Evolutionary conservation across 352 stramenopile genomes (phyloP).

Genomic region (Phytophthora tentaculata): DNA sequence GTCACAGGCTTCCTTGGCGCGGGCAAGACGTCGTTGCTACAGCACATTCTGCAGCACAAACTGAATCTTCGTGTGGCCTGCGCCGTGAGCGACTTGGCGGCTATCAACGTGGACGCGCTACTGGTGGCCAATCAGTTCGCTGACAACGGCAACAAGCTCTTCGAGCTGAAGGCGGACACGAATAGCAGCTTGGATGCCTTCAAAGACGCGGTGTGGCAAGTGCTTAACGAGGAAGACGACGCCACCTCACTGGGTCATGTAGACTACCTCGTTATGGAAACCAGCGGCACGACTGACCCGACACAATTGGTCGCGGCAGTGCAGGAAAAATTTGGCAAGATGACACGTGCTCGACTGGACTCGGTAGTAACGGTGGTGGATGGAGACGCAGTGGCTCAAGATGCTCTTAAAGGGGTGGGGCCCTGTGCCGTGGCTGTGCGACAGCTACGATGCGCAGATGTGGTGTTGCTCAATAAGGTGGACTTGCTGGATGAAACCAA

Average conservation of each 20-base stretch:
- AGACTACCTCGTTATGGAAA: conserved; percentile 84
- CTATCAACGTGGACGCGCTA: conserved; percentile 74
- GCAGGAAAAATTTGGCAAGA: conserved; percentile 78
- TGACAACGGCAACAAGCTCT: conserved; percentile 36
- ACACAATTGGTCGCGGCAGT: conserved; percentile 69
- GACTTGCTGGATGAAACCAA: conserved; percentile 57
- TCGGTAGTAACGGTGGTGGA: conserved; percentile 82
- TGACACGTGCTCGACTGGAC: conserved; percentile 81
- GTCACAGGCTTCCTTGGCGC: conserved; percentile 71
- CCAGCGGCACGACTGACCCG: conserved; percentile 76
- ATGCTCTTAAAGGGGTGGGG: conserved; percentile 30
- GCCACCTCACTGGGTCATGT: conserved; percentile 50
- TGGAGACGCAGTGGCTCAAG: conserved; percentile 66
- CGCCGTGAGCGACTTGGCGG: conserved; percentile 70
- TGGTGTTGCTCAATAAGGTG: conserved; percentile 87
- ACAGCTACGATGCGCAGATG: conserved; percentile 75
- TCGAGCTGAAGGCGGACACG: conserved; percentile 36
- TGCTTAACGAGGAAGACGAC: conserved; percentile 38
- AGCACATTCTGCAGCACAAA: conserved; percentile 67
- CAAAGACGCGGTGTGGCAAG: conserved; percentile 76
- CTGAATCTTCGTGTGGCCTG: conserved; percentile 75
- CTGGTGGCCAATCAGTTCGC: conserved; percentile 52
- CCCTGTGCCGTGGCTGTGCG: conserved; percentile 55
- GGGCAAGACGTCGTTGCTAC: conserved; percentile 75
- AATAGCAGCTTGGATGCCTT: conserved; percentile 50